These are phyloP conservation scores for Euphorbia tirucalli DNA, from an alignment of 345 rosid species.

Conservation along the genomic window DNA sequence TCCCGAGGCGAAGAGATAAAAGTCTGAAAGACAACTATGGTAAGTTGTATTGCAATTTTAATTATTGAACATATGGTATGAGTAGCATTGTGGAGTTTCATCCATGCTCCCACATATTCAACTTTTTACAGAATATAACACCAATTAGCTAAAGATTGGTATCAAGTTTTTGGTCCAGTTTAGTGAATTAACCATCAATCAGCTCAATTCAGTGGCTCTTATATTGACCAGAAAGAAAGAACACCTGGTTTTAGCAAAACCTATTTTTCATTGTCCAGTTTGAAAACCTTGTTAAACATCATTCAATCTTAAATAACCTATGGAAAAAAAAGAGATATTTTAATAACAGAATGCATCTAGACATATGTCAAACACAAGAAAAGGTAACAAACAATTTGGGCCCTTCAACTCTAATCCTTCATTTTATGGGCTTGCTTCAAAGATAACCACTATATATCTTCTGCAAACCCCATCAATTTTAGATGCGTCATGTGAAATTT, in stretches of 20 bases:
- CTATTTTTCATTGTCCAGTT: neutral
- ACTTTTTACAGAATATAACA: neutral
- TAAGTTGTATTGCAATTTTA: neutral
- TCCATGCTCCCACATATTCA: neutral
- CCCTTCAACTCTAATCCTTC: no score
- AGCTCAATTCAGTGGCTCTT: neutral
- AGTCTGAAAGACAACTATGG: neutral
- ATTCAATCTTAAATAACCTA: neutral
- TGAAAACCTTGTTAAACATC: neutral
- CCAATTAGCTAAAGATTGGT: neutral
- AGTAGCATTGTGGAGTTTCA: neutral
- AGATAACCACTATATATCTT: no score
- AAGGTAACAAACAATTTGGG: neutral
- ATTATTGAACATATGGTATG: neutral
- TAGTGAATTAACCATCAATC: neutral
- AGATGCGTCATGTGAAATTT: no score
- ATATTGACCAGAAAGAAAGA: neutral
- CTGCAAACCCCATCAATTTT: no score
- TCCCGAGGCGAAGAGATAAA: neutral
- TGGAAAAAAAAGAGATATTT: neutral
- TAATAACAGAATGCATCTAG: no score
- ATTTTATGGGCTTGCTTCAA: no score
- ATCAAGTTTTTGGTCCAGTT: neutral
- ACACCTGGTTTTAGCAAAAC: neutral
- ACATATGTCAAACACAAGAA: neutral